Evolutionary conservation across 2,329 filamentous ascomycete genomes (phyloP).

Genomic region (Xylariaceae sp.): DNA sequence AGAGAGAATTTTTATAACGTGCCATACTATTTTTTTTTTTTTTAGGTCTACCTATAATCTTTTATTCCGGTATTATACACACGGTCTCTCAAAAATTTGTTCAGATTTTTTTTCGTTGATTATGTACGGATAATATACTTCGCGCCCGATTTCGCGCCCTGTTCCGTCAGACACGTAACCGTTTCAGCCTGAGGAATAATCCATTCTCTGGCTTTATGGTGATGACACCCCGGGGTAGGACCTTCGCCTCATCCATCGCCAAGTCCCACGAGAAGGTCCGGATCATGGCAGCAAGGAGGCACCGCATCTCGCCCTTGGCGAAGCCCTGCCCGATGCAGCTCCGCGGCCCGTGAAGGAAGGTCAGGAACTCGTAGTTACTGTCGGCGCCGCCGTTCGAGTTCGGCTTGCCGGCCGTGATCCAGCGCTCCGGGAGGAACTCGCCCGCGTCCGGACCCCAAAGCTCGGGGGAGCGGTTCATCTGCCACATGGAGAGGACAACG

Average conservation of each 20-base stretch:
- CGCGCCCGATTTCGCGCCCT: too few species aligned
- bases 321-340: constrained; percentile 68
- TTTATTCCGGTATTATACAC: too few species aligned
- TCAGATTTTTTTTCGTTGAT: too few species aligned
- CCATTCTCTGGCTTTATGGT: constrained; percentile 64
- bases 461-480: constrained; percentile 56
- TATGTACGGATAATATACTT: too few species aligned
- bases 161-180: constrained; percentile 1
- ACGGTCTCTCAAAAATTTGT: too few species aligned
- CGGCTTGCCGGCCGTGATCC: constrained; percentile 46
- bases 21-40: not conserved
- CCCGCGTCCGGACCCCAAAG: constrained; percentile 64
- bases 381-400: constrained; percentile 58
- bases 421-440: constrained; percentile 64
- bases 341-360: constrained; percentile 65
- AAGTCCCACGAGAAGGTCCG: constrained; percentile 54
- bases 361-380: constrained; percentile 63
- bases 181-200: constrained; percentile 42
- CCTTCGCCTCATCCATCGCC: constrained; percentile 53
- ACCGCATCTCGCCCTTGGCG: constrained; percentile 68
- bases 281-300: constrained; percentile 62
- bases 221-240: constrained; percentile 57
- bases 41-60: not conserved
- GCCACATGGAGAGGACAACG: constrained; percentile 52
- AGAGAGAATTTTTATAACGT: too few species aligned